These are phyloP conservation scores for Coemansia sp. DNA, from an alignment of 192 early-diverging fungal species.

Conservation along the genomic window DNA sequence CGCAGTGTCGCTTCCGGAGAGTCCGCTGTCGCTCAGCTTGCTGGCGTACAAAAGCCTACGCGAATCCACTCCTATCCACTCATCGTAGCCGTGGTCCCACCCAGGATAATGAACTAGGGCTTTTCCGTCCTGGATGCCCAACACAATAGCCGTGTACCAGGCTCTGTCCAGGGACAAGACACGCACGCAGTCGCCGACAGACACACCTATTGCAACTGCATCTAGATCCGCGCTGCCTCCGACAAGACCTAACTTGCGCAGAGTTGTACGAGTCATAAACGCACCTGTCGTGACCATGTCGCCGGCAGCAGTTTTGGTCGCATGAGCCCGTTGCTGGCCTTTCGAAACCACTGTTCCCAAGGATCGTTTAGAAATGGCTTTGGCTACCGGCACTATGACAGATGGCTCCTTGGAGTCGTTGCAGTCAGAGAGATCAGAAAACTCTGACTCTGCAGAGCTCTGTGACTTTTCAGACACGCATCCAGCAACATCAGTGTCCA, in stretches of 20 bases:
- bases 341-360: conserved; percentile 1
- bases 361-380: neutral
- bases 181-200: conserved; percentile 31
- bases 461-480: neutral
- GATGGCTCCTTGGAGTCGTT: neutral
- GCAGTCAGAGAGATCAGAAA: conserved; percentile 1
- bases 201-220: conserved; percentile 11
- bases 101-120: conserved; percentile 40
- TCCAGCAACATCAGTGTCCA: conserved; percentile 1
- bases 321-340: conserved; percentile 2
- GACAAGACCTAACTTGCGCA: conserved; percentile 42
- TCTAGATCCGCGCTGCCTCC: conserved; percentile 9
- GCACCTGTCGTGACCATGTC: conserved; percentile 53
- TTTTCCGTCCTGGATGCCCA: conserved; percentile 23
- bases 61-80: conserved; percentile 46
- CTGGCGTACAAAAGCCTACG: conserved; percentile 27
- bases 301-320: neutral
- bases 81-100: conserved; percentile 49
- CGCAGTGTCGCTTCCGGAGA: neutral
- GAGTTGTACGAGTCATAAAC: conserved; percentile 51
- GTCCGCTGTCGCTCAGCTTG: conserved; percentile 9
- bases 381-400: neutral
- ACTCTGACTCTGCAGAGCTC: neutral
- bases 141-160: conserved; percentile 39
- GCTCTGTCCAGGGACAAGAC: conserved; percentile 32